These are phyloP conservation scores for Lasiodiplodia hormozganensis DNA, from an alignment of 2,329 filamentous ascomycete genomes.

Conservation along the genomic window DNA sequence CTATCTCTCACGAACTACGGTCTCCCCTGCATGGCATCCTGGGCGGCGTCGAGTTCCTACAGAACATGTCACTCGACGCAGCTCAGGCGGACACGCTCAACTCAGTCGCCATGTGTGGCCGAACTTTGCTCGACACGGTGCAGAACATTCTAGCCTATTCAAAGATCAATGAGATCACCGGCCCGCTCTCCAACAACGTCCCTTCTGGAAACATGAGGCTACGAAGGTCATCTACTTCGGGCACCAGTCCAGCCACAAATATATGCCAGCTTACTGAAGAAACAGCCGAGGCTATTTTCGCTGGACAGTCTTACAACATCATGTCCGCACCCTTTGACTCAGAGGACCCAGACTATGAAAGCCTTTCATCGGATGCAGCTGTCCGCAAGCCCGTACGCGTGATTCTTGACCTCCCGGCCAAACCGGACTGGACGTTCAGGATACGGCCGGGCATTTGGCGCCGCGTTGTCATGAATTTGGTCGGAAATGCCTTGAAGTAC, in stretches of 20 bases:
- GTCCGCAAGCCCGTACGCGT: slow-evolving; percentile 39
- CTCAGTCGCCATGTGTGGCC: slow-evolving; percentile 48
- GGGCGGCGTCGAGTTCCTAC: slow-evolving; percentile 24
- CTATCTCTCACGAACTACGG: slow-evolving; percentile 47
- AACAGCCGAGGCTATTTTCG: slow-evolving; percentile 42
- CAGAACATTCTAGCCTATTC: slow-evolving; percentile 40
- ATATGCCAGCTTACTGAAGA: slow-evolving; percentile 45
- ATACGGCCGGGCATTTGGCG: slow-evolving; percentile 60
- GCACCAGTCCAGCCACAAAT: slow-evolving; percentile 34
- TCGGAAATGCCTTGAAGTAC: slow-evolving; percentile 69
- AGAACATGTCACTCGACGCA: slow-evolving; percentile 29
- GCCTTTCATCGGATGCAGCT: no score
- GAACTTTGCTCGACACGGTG: slow-evolving; percentile 51
- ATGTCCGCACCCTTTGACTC: background rate
- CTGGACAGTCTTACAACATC: slow-evolving; percentile 9
- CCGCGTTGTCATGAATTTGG: slow-evolving; percentile 67
- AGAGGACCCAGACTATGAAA: background rate
- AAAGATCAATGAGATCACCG: slow-evolving; percentile 44
- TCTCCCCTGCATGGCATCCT: slow-evolving; percentile 12
- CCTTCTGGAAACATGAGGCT: background rate
- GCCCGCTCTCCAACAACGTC: slow-evolving; percentile 5
- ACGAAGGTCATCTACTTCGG: background rate
- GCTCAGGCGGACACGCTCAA: background rate
- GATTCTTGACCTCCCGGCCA: slow-evolving; percentile 58
- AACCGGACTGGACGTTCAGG: slow-evolving; percentile 57